Base-by-base conservation (phyloP, 2,329 filamentous ascomycete species). In the Ophiostoma himal-ulmi region DNA sequence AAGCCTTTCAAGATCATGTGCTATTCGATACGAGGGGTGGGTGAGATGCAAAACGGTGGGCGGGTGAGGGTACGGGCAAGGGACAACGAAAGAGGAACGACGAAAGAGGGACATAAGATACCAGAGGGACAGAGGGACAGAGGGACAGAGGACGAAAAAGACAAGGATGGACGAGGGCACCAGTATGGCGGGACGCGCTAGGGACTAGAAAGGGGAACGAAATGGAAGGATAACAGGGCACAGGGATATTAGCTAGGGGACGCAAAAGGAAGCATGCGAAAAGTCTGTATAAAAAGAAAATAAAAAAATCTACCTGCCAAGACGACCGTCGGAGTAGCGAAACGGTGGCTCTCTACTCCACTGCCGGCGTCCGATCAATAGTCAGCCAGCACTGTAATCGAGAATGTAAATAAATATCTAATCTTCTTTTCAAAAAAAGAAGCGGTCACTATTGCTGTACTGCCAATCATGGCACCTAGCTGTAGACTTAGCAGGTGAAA, bases 141-240 rank as follows among this genome's bases (percentile, higher is more conserved):
- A 36, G 17, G 60, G 2, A n/a, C n/a, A n/a, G n/a, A n/a, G n/a
- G n/a, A 11, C 5, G 34, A 17, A n/a, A 5, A 37, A 13, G 60
- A 64, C 62, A 65, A 10, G 62, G 62, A 62, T 62, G 57, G n/a
- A 48, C 44, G 10, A 26, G 13, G 57, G 36, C 36, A 39, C 62
- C 62, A 65, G 62, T 22, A 65, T 36, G 62, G 62, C 62, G 62
- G 62, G 62, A 65, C 62, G 20, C 62, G 62, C 62, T 65, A 65
- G 36, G 36, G 17, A 39, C 37, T 20, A 34, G 57, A 34, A 62
- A 62, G 30, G 57, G 52, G 54, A 11, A 60, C 11, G 54, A 22
- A 13, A 14, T 13, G 13, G 54, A 36, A 39, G 54, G 20, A 39
- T 20, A 37, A 39, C 36, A 39, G 36, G 65, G 39, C 14, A 44